Evolutionary conservation across 371 early-diverging fungal genomes (phyloP), one percentile per base, ranked within the genome.

Genomic region (Mortierella sp.): DNA sequence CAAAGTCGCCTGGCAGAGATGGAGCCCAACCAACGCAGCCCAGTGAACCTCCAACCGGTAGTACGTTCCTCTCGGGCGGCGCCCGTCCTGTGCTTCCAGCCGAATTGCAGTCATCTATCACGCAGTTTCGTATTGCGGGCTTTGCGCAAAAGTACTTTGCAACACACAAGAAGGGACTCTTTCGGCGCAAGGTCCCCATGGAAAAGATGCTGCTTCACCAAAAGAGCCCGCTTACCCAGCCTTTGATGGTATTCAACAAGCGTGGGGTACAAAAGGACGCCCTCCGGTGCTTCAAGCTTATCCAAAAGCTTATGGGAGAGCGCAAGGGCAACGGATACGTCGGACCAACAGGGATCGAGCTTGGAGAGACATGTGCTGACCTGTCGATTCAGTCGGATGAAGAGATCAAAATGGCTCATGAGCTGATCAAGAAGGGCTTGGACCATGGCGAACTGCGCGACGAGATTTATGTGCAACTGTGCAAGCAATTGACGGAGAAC

Each of bases 401-500:
- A 27, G 92, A 94, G 51, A 88, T 92, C 29, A 95, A 95, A 60
- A 79, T 84, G 59, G 77, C 97, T 28, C 76, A 95, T 28, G 91
- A 90, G 54, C 74, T 80, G 50, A 68, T 76, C 63, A 76, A 69
- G 53, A 79, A 78, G 25, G 97, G 96, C 4, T 90, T 96, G n/a
- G 77, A 82, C 16, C 79, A 82, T 31, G 94, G 91, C 24, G 89
- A 87, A 44, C 82, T 98, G 71, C 85, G 96, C 22, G 96, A 97
- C 70, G 98, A 97, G 79, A 93, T 96, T 47, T 96, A 93, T 71
- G 95, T 95, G 12, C 98, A 97, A 82, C 70, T 95, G 24, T 94
- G 94, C 81, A 96, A 96, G 80, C 96, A 96, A 67, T 68, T 95
- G 51, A 88, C 91, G 7, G 81, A 89, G 44, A 96, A 97, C 66